phyloP scores from a whole-genome alignment of 768 basidiomycete genomes.

The Mycena maculata region DNA sequence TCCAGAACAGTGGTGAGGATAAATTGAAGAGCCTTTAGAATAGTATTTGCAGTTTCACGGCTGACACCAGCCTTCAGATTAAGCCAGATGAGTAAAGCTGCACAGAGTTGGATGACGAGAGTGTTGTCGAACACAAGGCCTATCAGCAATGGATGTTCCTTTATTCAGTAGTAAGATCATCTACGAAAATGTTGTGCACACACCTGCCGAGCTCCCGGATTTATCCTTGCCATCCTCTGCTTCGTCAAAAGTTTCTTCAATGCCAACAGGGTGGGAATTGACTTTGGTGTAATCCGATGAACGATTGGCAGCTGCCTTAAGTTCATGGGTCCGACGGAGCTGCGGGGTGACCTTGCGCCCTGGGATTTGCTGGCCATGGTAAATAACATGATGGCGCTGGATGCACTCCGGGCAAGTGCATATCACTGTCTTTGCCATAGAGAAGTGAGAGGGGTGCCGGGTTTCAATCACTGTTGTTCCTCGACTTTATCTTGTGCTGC shows the following conservation, averaged over 20 bases:
- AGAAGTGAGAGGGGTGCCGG: no score
- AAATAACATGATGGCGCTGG: background rate
- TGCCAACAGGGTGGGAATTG: background rate
- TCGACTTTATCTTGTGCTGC: no score
- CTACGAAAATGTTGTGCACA: background rate
- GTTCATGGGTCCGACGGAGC: conserved; percentile 9
- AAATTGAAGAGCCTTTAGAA: conserved; percentile 27
- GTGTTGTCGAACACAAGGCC: background rate
- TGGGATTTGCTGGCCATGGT: conserved; percentile 2
- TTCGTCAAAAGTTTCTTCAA: background rate
- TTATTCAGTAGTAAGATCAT: background rate
- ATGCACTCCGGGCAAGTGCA: conserved; percentile 20
- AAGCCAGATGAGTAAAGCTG: conserved; percentile 27
- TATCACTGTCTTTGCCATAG: background rate
- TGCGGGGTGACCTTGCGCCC: conserved; percentile 3
- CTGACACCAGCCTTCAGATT: conserved; percentile 28
- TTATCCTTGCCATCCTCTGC: background rate
- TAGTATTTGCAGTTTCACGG: conserved; percentile 21
- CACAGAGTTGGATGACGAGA: conserved; percentile 22
- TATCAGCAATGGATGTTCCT: background rate
- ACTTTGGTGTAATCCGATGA: background rate
- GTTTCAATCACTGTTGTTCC: no score
- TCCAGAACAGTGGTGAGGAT: conserved; percentile 16
- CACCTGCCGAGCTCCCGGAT: background rate
- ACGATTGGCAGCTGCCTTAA: background rate